Evolutionary conservation across 139 green algal genomes (phyloP).

Genomic region (Coelastrella sp.): DNA sequence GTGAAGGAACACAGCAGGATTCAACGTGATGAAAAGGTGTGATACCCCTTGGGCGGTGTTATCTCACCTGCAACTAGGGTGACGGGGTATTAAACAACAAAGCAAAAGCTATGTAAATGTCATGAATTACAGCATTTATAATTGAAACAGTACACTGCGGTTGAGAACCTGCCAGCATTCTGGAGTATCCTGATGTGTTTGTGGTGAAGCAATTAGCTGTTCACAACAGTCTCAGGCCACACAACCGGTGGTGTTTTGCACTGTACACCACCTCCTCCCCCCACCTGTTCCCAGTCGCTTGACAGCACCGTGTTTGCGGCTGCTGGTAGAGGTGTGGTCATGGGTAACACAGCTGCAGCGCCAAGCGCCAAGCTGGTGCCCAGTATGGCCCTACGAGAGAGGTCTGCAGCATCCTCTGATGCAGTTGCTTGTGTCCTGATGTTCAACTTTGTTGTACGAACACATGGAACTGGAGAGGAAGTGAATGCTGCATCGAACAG

Average conservation of each 20-base stretch:
- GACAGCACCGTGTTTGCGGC: conserved; percentile 72
- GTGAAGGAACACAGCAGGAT: not conserved
- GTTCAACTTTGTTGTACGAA: not conserved
- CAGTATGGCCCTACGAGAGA: conserved; percentile 31
- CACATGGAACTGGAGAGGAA: not conserved
- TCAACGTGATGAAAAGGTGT: no score
- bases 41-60: no score
- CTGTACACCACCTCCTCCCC: not conserved
- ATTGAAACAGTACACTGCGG: no score
- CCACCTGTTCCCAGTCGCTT: conserved; percentile 75
- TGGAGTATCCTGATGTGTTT: no score
- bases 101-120: no score
- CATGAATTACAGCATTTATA: no score
- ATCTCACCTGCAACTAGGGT: no score
- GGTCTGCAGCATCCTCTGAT: conserved; percentile 22
- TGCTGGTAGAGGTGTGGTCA: not conserved
- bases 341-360: conserved; percentile 26
- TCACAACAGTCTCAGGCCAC: no score
- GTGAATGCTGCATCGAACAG: conserved; percentile 42
- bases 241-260: no score
- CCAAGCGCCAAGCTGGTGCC: conserved; percentile 18
- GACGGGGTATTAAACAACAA: no score
- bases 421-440: conserved; percentile 27
- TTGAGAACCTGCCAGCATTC: no score
- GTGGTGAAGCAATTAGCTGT: no score